Conservation (phyloP, 352 stramenopile species). For the Phytophthora fragariae region DNA sequence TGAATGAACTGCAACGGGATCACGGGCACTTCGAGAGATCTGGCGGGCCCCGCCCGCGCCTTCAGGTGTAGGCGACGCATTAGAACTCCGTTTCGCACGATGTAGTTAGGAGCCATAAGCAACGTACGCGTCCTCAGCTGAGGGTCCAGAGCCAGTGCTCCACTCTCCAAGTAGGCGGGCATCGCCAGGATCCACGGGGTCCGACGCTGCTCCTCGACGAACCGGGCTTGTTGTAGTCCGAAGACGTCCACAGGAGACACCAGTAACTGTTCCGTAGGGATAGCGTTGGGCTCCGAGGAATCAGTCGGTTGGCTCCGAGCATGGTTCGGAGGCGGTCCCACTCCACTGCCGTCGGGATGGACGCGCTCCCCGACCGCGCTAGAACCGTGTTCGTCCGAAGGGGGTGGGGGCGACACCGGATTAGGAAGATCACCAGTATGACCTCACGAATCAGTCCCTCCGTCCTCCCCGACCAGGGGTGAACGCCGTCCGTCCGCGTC, state of each 20-base stretch:
- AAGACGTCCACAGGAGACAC: background rate
- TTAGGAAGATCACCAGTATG: too few species aligned
- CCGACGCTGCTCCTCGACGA: background rate
- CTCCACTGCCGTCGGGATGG: background rate
- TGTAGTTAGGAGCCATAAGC: background rate
- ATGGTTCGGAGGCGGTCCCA: background rate
- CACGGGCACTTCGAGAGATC: background rate
- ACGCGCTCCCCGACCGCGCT: background rate
- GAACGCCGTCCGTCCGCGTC: background rate
- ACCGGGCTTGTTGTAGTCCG: background rate
- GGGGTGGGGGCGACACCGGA: too few species aligned
- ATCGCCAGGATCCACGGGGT: constrained; percentile 11
- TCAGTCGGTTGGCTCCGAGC: background rate
- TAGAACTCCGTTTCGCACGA: background rate
- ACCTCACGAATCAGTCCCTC: too few species aligned
- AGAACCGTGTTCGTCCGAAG: background rate
- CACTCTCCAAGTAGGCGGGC: background rate
- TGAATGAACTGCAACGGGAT: background rate
- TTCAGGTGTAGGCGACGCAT: background rate
- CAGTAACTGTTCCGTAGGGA: background rate
- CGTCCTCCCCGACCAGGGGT: background rate
- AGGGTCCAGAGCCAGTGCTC: constrained; percentile 1
- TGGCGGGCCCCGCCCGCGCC: background rate
- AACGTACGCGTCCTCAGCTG: background rate
- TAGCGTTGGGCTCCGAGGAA: background rate